phyloP scores from a whole-genome alignment of 495 filamentous ascomycete genomes.

The Apiosordaria backusii region DNA sequence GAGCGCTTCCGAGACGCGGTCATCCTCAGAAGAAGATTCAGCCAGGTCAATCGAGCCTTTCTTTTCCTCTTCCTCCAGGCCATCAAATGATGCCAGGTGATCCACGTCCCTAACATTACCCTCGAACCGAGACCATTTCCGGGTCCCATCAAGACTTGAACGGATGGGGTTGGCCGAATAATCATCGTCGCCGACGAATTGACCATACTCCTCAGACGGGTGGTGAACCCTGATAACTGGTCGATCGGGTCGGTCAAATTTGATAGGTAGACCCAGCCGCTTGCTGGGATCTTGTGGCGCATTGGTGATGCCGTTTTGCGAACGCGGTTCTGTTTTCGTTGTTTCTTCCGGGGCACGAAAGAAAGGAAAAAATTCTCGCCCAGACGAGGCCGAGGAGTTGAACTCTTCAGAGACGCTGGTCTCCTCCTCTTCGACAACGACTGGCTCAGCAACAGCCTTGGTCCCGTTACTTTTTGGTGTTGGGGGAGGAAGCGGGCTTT shows the following conservation, averaged over 20 bases:
- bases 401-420: not conserved
- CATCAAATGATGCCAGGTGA: not conserved
- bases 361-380: not conserved
- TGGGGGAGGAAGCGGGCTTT: not conserved
- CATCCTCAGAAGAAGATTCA: not conserved
- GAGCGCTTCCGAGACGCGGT: not conserved
- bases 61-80: not conserved
- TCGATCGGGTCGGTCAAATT: conserved; percentile 5
- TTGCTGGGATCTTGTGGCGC: not conserved
- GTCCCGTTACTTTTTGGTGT: not conserved
- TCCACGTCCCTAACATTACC: too few species aligned
- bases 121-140: not conserved
- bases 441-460: not conserved
- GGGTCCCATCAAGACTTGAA: not conserved
- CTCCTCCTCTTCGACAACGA: not conserved
- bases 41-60: not conserved
- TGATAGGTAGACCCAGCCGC: not conserved
- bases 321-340: not conserved
- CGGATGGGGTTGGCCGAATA: conserved; percentile 1
- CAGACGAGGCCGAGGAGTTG: not conserved
- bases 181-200: too few species aligned
- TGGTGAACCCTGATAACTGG: conserved; percentile 25
- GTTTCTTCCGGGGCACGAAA: not conserved
- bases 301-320: not conserved
- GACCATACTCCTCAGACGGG: conserved; percentile 14